Conservation (phyloP, 148 eudicot genomes). For the Euryodendron excelsum region DNA sequence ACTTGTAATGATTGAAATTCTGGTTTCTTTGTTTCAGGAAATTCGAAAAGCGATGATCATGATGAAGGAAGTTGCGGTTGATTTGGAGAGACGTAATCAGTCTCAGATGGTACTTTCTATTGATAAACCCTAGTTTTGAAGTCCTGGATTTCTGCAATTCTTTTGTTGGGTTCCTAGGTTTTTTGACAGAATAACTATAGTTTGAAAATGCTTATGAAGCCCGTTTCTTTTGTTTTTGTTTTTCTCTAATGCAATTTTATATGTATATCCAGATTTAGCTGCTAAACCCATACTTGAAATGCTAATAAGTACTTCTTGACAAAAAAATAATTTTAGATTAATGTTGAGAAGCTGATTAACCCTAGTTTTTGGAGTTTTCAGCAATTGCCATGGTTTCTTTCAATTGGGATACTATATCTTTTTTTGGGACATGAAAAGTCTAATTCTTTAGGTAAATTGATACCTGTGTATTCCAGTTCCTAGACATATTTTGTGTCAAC, state of each 20-base stretch:
- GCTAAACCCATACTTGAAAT: not conserved
- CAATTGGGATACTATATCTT: not conserved
- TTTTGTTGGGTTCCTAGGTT: not conserved
- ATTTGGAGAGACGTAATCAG: conserved; percentile 55
- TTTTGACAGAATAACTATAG: not conserved
- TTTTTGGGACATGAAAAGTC: not conserved
- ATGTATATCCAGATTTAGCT: not conserved
- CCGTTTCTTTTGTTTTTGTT: no score
- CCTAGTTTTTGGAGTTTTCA: not conserved
- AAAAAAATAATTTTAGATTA: no score
- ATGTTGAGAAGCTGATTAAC: not conserved
- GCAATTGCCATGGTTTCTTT: not conserved
- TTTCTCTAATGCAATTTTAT: no score
- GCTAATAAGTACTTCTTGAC: not conserved
- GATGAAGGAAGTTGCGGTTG: conserved; percentile 68
- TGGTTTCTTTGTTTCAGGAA: conserved; percentile 43
- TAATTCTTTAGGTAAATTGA: not conserved
- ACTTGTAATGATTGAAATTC: not conserved
- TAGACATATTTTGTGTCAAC: no score
- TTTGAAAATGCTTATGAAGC: not conserved
- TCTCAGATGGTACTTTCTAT: conserved; percentile 41
- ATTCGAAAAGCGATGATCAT: conserved; percentile 44
- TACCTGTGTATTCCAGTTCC: not conserved
- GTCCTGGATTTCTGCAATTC: not conserved
- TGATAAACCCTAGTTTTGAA: conserved; percentile 26